Evolutionary conservation across 345 rosid genomes (phyloP).

Genomic region (Gynandropsis gynandra): DNA sequence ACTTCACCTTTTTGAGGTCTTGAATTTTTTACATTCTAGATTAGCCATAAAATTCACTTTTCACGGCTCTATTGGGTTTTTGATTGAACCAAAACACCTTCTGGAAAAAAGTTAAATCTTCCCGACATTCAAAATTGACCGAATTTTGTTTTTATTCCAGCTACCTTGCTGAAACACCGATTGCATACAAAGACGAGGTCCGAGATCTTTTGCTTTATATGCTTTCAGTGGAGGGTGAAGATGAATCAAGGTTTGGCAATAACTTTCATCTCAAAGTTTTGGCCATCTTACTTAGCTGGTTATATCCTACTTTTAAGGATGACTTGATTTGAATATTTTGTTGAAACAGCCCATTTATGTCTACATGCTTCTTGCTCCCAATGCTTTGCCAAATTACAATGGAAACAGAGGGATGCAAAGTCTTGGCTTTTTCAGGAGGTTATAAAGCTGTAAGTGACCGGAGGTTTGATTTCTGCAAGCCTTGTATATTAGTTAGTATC

Average conservation of each 20-base stretch:
- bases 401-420: slow-evolving; percentile 58
- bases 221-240: slow-evolving; percentile 81
- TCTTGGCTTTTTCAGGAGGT: slow-evolving; percentile 51
- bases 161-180: slow-evolving; percentile 86
- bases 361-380: slow-evolving; percentile 74
- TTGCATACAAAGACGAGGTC: slow-evolving; percentile 69
- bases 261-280: background rate
- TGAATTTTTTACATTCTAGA: no score
- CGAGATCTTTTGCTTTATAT: slow-evolving; percentile 58
- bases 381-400: slow-evolving; percentile 82
- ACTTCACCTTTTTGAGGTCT: background rate
- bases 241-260: slow-evolving; percentile 62
- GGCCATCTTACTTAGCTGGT: slow-evolving; percentile 11
- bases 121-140: background rate
- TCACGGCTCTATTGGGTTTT: background rate
- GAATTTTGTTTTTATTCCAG: slow-evolving; percentile 29
- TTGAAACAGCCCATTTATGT: slow-evolving; percentile 57
- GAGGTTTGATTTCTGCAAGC: slow-evolving; percentile 8
- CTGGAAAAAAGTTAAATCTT: slow-evolving; percentile 3
- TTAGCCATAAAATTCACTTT: background rate
- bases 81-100: background rate
- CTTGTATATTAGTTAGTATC: background rate
- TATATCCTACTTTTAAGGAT: slow-evolving; percentile 20
- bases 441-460: slow-evolving; percentile 53
- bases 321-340: slow-evolving; percentile 12